phyloP scores from a whole-genome alignment of 2,329 filamentous ascomycete species.

The Colletotrichum godetiae region DNA sequence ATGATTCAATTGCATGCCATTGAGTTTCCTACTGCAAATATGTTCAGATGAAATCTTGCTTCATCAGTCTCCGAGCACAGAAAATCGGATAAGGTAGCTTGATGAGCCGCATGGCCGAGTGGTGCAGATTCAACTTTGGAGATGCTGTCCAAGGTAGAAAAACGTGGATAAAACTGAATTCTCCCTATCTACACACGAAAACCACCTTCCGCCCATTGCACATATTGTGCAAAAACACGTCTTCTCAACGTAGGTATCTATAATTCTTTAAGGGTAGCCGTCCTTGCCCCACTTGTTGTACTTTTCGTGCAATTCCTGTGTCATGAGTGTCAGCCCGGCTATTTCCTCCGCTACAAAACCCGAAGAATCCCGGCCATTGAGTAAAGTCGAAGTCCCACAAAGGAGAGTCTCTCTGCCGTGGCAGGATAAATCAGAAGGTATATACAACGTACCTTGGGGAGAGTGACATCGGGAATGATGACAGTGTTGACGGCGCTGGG shows the following conservation, averaged over 20 bases:
- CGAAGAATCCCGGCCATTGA: background rate
- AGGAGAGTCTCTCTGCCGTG: background rate
- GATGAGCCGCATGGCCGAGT: background rate
- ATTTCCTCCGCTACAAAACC: background rate
- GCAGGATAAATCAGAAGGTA: background rate
- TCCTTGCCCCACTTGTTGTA: conserved; percentile 99
- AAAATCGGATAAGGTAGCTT: background rate
- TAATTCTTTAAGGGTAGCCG: conserved; percentile 72
- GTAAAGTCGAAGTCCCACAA: background rate
- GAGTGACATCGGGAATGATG: conserved; percentile 90
- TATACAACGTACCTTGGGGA: conserved; percentile 78
- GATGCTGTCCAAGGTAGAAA: background rate
- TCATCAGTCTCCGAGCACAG: background rate
- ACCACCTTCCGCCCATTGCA: conserved; percentile 20
- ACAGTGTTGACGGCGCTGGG: conserved; percentile 96
- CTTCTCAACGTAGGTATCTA: conserved; percentile 26
- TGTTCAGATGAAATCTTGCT: background rate
- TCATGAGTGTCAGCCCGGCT: conserved; percentile 25
- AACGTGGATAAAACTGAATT: conserved; percentile 27
- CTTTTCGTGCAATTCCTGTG: conserved; percentile 88
- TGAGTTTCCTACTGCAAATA: background rate
- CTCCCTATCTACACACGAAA: conserved; percentile 37
- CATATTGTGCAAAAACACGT: conserved; percentile 7
- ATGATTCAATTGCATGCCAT: background rate
- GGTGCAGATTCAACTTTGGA: background rate